Base-by-base conservation (phyloP, 108 stramenopile species). In the Conticribra guillardii region DNA sequence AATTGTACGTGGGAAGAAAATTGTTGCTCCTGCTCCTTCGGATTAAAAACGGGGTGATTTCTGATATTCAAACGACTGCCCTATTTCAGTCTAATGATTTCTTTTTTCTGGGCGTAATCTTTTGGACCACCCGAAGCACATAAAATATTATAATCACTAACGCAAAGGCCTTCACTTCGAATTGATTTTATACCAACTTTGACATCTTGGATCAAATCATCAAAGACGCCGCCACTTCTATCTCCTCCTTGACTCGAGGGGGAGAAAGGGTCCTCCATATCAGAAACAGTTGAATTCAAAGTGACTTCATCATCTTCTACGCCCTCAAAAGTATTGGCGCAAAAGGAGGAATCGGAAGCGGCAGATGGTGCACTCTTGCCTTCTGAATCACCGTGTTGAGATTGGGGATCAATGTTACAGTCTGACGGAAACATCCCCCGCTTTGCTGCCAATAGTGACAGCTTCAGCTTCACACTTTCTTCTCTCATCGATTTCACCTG, bases 401-500 rank as follows among this genome's bases (percentile, higher is more conserved):
- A n/a, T n/a, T n/a, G n/a, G n/a, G n/a, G n/a, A n/a, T n/a, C n/a
- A n/a, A n/a, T n/a, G n/a, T n/a, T n/a, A n/a, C n/a, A n/a, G n/a
- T n/a, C n/a, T n/a, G n/a, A n/a, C 37, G 8, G 8, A 5, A 41
- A 41, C 5, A 41, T 5, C 37, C 37, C 37, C 11, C 11, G 5
- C 37, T 41, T 41, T 5, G 37, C 37, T 11, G 5, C 11, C 37
- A 41, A 41, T 9, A 41, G 37, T 11, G 5, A 9, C 37, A 41
- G 11, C 37, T 41, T 41, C 37, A 41, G 11, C 5, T 9, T 41
- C 37, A 41, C 37, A 41, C 11, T 41, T 11, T 41, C 37, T 11
- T 41, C 11, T 11, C 53, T 69, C 65, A 71, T 58, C 45, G 52
- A 58, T 0, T 27, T 65, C 52, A 74, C 37, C 23, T 64, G 21